A percentile compares a stretch with the other conserved stretches of the same genome.
Evolutionary conservation across 2,329 filamentous ascomycete genomes (phyloP).

Genomic region (Zasmidium citrigriseum): DNA sequence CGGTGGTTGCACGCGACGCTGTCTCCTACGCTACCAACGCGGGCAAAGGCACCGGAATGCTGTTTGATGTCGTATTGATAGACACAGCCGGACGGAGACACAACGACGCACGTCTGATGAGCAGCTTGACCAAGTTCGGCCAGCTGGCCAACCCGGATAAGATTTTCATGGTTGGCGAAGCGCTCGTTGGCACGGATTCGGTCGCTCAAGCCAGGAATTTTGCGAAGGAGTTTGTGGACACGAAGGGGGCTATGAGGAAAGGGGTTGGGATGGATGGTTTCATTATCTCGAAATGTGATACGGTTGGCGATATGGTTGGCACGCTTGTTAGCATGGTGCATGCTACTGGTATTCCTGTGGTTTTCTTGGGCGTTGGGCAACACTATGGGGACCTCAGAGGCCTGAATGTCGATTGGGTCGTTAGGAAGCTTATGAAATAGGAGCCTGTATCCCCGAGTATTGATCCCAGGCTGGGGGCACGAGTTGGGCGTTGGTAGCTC

Average conservation of each 20-base stretch:
- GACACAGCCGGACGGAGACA: constrained; percentile 94
- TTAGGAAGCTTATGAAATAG: constrained; percentile 58
- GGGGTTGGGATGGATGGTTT: constrained; percentile 86
- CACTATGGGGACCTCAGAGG: constrained; percentile 67
- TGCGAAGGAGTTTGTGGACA: constrained; percentile 73
- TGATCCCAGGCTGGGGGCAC: neutral
- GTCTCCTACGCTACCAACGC: constrained; percentile 76
- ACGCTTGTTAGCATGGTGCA: constrained; percentile 97
- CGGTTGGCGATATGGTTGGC: constrained; percentile 97
- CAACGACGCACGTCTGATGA: constrained; percentile 96
- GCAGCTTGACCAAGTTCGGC: constrained; percentile 92
- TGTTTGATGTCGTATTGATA: constrained; percentile 90
- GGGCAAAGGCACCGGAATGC: constrained; percentile 27
- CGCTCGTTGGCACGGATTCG: constrained; percentile 90
- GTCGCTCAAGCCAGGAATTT: constrained; percentile 97
- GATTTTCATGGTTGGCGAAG: constrained; percentile 95
- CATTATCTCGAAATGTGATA: constrained; percentile 98
- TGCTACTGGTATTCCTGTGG: constrained; percentile 84
- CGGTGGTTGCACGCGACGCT: constrained; percentile 90
- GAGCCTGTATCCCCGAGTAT: neutral
- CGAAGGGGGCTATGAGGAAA: constrained; percentile 36
- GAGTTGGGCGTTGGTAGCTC: neutral
- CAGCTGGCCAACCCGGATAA: constrained; percentile 96
- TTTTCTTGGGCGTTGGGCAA: constrained; percentile 79
- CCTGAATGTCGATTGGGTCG: constrained; percentile 65